Conservation (phyloP, 495 filamentous ascomycete species). For the Daldinia caldariorum region DNA sequence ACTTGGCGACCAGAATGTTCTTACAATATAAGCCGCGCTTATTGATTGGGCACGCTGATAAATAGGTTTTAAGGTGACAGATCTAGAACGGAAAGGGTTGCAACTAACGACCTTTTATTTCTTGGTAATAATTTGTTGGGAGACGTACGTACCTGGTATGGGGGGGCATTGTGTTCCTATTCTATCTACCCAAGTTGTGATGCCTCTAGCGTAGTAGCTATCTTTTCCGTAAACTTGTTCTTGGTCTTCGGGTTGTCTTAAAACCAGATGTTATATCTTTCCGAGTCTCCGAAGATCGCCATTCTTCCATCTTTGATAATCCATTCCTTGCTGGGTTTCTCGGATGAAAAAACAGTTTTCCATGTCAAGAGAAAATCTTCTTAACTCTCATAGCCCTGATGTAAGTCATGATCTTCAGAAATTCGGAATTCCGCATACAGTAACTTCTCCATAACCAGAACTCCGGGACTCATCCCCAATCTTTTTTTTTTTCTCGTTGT, state of each 20-base stretch:
- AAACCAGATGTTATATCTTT: not conserved
- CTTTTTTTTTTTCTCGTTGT: constrained; percentile 13
- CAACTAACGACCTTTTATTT: constrained; percentile 19
- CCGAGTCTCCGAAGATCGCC: constrained; percentile 32
- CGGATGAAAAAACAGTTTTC: constrained; percentile 30
- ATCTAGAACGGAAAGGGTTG: constrained; percentile 33
- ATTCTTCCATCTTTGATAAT: constrained; percentile 12
- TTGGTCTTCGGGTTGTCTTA: constrained; percentile 8
- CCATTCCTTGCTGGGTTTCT: not conserved
- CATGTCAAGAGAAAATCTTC: constrained; percentile 14
- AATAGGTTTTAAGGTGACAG: constrained; percentile 39
- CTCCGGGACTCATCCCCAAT: constrained; percentile 31
- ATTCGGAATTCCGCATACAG: constrained; percentile 37
- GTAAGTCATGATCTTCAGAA: constrained; percentile 28
- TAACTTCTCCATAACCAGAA: constrained; percentile 30
- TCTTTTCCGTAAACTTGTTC: constrained; percentile 1
- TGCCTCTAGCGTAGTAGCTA: constrained; percentile 13
- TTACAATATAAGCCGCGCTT: constrained; percentile 24
- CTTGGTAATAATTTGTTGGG: constrained; percentile 33
- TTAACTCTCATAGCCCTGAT: not conserved
- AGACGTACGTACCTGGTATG: constrained; percentile 11
- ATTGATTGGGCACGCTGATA: constrained; percentile 30
- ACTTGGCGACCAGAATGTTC: constrained; percentile 34
- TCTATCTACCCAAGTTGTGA: not conserved
- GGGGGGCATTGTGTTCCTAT: constrained; percentile 16